phyloP scores from a whole-genome alignment of 1,139 yeast species.

The Taphrina communis region DNA sequence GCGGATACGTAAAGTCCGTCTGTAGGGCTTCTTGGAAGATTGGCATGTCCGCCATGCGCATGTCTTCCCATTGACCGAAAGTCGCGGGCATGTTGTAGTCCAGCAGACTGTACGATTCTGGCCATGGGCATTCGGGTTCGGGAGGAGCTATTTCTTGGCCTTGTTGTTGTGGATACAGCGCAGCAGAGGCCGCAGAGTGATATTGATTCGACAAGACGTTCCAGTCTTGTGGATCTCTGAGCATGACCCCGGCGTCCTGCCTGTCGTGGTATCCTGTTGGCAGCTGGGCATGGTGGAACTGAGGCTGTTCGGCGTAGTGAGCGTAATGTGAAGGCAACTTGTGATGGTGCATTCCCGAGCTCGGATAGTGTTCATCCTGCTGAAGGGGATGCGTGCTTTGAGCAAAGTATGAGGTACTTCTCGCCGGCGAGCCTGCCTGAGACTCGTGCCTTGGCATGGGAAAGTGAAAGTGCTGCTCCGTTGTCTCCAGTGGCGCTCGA shows the following conservation, averaged over 20 bases:
- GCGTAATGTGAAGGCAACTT: slow-evolving; percentile 3
- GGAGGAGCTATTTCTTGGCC: neutral
- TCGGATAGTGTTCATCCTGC: neutral
- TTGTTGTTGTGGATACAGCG: slow-evolving; percentile 1
- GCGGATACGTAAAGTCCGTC: neutral
- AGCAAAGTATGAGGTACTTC: neutral
- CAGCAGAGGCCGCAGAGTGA: neutral
- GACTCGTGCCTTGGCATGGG: neutral
- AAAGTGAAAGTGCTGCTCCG: neutral
- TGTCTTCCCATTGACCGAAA: slow-evolving; percentile 6
- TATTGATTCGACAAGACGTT: neutral
- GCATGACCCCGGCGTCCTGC: neutral
- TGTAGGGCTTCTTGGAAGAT: neutral
- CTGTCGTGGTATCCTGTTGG: neutral
- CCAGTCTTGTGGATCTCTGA: slow-evolving; percentile 10
- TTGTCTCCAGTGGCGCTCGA: neutral
- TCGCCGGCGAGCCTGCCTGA: too few species aligned
- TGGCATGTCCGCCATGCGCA: neutral
- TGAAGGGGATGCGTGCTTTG: neutral
- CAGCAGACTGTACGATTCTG: neutral
- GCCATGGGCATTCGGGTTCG: neutral
- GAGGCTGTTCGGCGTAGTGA: slow-evolving; percentile 1
- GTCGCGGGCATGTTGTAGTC: slow-evolving; percentile 22
- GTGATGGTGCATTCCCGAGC: neutral
- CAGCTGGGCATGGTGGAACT: neutral